Evolutionary conservation across 2,329 filamentous ascomycete species (phyloP), one percentile per base, ranked within the genome.

Genomic region (Xylariomycetidae sp.): DNA sequence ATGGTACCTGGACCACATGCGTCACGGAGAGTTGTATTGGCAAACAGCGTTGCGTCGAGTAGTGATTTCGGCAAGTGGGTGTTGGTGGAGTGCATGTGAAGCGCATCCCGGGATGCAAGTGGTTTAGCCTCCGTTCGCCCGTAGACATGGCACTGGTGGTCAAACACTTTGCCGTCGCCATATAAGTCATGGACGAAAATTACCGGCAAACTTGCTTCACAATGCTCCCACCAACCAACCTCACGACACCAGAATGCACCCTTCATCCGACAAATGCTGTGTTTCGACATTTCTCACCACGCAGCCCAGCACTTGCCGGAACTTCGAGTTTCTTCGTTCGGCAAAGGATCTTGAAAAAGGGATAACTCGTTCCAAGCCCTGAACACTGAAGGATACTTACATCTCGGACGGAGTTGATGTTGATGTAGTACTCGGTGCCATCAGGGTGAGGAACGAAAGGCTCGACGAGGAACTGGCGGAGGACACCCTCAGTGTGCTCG

Each of bases 371-470:
- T 31, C 35, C 22, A 35, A 19, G 20, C 10, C 25, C 19, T 29
- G 35, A 26, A 32, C 40, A 41, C 31, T 16, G 39, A 18, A 32
- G 29, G 36, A 34, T 32, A 80, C 88, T 80, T 81, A 96, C 92
- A 82, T 96, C 92, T 74, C 92, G 85, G 58, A 95, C 89, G 45
- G 92, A 96, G 79, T 95, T 92, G 74, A 98, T 98, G 81, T 95
- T 95, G 74, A 98, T 95, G 72, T 98, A 98, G 74, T 96, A 96
- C 70, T 98, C 92, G 47, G 90, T 95, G 63, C 88, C 83, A 55
- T 88, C 77, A 47, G 89, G 84, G 68, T 98, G 92, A 56, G 90
- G 92, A 44, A 96, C 89, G 59, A 98, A 96, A 32, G 92, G 92
- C 79, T 98, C 92, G 52, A 98, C 89, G 48, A 98, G 75, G 76